phyloP scores from a whole-genome alignment of 441 rosid species.

The Jatropha multifida region DNA sequence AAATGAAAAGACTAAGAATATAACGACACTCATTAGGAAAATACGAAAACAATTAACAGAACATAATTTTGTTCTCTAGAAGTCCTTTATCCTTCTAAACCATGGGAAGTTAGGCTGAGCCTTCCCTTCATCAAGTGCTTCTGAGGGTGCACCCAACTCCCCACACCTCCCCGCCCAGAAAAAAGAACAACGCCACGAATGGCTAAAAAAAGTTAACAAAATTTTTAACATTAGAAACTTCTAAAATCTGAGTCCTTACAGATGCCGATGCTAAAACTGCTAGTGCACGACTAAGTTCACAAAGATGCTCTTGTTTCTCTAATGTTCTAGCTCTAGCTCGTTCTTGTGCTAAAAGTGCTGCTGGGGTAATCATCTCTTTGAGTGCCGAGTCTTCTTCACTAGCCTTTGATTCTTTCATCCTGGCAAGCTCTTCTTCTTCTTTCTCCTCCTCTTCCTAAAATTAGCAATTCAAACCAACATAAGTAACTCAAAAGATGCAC shows the following conservation, averaged over 20 bases:
- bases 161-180: not conserved
- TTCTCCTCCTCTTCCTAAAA: constrained; percentile 83
- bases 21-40: not conserved
- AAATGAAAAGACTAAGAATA: constrained; percentile 15
- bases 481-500: constrained; percentile 5
- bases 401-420: constrained; percentile 53
- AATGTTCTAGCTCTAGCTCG: constrained; percentile 65
- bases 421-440: constrained; percentile 71
- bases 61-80: not conserved
- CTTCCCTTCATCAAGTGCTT: not conserved
- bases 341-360: constrained; percentile 68
- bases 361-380: constrained; percentile 60
- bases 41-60: not conserved
- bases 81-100: not conserved
- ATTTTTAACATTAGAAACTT: constrained; percentile 5
- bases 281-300: constrained; percentile 81
- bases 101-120: not conserved
- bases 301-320: constrained; percentile 75
- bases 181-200: too few species aligned
- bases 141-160: not conserved
- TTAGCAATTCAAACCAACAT: constrained; percentile 15
- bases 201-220: constrained; percentile 4
- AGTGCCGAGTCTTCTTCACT: constrained; percentile 67
- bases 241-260: constrained; percentile 46
- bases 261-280: constrained; percentile 94